A percentile compares a stretch with the other conserved stretches of the same genome.
phyloP scores from a whole-genome alignment of 371 early-diverging fungal genomes.

The Parasitella parasitica region DNA sequence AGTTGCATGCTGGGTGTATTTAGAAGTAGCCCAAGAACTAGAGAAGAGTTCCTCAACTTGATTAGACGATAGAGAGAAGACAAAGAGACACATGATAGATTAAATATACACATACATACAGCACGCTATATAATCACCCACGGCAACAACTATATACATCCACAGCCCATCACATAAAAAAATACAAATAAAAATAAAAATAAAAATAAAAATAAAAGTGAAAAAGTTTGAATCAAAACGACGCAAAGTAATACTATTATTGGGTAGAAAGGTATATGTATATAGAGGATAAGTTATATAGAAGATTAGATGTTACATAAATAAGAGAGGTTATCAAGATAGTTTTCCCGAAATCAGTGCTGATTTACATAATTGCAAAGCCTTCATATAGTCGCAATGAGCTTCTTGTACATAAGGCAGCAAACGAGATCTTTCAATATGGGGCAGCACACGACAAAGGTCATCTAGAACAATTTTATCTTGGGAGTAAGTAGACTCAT shows the following conservation, averaged over 20 bases:
- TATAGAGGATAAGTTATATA: background rate
- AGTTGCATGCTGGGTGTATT: constrained; percentile 96
- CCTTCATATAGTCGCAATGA: constrained; percentile 35
- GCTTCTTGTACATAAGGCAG: constrained; percentile 28
- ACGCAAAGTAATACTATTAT: background rate
- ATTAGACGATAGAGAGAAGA: constrained; percentile 44
- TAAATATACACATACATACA: constrained; percentile 5
- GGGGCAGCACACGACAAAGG: constrained; percentile 32
- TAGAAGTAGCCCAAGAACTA: constrained; percentile 87
- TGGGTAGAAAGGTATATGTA: background rate
- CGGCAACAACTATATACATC: background rate
- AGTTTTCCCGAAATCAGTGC: constrained; percentile 33
- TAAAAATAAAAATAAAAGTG: background rate
- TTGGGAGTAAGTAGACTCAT: constrained; percentile 1
- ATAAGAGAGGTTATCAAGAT: background rate
- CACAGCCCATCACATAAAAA: background rate
- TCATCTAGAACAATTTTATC: constrained; percentile 31
- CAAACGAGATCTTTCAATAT: constrained; percentile 26
- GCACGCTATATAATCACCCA: background rate
- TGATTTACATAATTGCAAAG: constrained; percentile 30
- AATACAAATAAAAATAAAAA: background rate
- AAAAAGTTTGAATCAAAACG: background rate
- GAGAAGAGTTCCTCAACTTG: constrained; percentile 93
- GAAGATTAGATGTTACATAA: background rate
- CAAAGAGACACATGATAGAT: background rate